phyloP scores from a whole-genome alignment of 441 rosid genomes.

The Erysimum pusillum region DNA sequence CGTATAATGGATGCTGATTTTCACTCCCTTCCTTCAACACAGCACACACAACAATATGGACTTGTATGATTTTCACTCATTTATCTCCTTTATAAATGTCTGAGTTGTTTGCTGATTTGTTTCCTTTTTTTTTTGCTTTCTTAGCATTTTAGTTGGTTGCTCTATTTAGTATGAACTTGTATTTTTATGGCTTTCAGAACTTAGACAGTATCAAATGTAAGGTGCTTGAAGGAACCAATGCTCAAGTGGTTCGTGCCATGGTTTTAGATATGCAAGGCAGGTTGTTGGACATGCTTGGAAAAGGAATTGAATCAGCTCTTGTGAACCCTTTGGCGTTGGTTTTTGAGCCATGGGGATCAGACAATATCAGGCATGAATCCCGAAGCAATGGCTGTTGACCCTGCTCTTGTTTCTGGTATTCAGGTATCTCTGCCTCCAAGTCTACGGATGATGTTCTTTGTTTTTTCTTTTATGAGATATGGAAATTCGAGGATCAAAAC shows the following conservation, averaged over 20 bases:
- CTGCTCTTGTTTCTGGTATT: slow-evolving; percentile 82
- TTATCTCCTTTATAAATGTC: slow-evolving; percentile 20
- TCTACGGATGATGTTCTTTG: slow-evolving; percentile 3
- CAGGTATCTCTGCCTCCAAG: slow-evolving; percentile 63
- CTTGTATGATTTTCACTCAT: slow-evolving; percentile 77
- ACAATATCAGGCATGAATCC: slow-evolving; percentile 80
- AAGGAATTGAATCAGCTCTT: slow-evolving; percentile 98
- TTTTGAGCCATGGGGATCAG: slow-evolving; percentile 89
- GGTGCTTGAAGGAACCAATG: slow-evolving; percentile 96
- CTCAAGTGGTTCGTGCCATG: slow-evolving; percentile 99
- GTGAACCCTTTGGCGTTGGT: slow-evolving; percentile 93
- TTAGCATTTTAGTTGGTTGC: slow-evolving; percentile 20
- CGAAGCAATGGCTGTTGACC: slow-evolving; percentile 97
- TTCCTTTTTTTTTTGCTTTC: neutral
- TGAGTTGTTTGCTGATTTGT: slow-evolving; percentile 7
- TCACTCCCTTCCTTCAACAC: slow-evolving; percentile 95
- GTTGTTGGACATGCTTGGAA: slow-evolving; percentile 97
- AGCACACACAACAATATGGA: slow-evolving; percentile 97
- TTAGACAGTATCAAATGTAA: slow-evolving; percentile 98
- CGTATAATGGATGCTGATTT: slow-evolving; percentile 98
- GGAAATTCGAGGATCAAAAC: slow-evolving; percentile 6
- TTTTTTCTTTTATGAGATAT: slow-evolving; percentile 4
- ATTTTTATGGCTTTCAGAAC: slow-evolving; percentile 68
- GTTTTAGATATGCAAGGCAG: slow-evolving; percentile 99
- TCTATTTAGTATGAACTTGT: slow-evolving; percentile 23